Evolutionary conservation across 2,329 filamentous ascomycete genomes (phyloP).

Genomic region (Talaromyces marneffei): DNA sequence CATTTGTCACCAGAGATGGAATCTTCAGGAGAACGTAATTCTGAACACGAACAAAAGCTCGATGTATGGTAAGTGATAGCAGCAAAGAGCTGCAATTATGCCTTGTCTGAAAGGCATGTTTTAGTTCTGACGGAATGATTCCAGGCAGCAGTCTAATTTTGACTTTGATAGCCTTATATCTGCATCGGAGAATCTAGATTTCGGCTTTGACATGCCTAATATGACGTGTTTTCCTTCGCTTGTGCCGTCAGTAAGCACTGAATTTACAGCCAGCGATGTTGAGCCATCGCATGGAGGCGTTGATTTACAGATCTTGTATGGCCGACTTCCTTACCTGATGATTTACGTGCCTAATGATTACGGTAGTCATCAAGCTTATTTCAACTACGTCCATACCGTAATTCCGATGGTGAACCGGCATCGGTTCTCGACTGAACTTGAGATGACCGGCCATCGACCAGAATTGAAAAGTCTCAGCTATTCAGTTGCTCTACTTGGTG

Average conservation of each 20-base stretch:
- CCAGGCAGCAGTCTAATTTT: neutral
- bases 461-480: neutral
- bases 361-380: neutral
- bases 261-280: neutral
- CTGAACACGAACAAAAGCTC: neutral
- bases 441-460: neutral
- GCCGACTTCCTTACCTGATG: neutral
- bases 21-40: neutral
- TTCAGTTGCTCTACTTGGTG: neutral
- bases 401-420: neutral
- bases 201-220: neutral
- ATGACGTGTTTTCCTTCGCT: neutral
- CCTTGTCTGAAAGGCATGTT: neutral
- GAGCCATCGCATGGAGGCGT: neutral
- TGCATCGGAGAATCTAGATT: neutral
- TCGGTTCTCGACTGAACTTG: neutral
- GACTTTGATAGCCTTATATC: neutral
- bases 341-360: neutral
- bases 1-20: neutral
- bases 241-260: neutral
- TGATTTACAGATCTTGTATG: neutral
- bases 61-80: neutral
- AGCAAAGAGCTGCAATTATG: neutral
- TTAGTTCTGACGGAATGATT: neutral
- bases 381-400: neutral